These are phyloP conservation scores for Arthrobotrys conoides DNA, from an alignment of 2,329 filamentous ascomycete genomes.

Conservation along the genomic window DNA sequence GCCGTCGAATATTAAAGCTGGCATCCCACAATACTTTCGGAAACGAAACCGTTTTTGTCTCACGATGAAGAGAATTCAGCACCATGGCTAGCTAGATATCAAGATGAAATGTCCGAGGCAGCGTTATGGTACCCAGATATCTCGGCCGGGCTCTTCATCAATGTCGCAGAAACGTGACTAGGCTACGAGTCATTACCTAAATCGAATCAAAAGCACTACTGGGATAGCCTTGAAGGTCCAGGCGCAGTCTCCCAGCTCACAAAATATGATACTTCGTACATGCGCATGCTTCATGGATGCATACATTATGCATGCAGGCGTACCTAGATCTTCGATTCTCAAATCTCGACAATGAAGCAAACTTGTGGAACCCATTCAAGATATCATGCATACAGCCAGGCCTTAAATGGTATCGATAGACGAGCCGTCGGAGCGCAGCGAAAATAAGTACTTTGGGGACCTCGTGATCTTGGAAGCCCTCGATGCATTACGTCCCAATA, in stretches of 20 bases:
- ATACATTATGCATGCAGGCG: not conserved
- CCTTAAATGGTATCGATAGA: slow-evolving; percentile 3
- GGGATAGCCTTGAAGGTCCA: not conserved
- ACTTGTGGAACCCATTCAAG: not conserved
- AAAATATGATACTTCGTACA: too few species aligned
- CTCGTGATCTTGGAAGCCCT: not conserved
- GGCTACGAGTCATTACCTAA: slow-evolving; percentile 3
- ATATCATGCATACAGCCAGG: not conserved
- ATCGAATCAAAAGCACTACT: not conserved
- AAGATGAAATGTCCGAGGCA: too few species aligned
- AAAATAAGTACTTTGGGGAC: not conserved
- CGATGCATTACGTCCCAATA: not conserved
- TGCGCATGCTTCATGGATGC: too few species aligned
- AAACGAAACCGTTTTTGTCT: slow-evolving; percentile 12
- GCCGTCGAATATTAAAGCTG: slow-evolving; percentile 3
- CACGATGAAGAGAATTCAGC: not conserved
- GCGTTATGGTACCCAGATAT: not conserved
- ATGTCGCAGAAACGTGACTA: not conserved
- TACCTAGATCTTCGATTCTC: not conserved
- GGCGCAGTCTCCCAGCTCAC: too few species aligned
- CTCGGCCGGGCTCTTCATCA: not conserved
- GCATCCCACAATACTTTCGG: not conserved
- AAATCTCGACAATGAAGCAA: slow-evolving; percentile 10
- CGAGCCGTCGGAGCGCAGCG: slow-evolving; percentile 2
- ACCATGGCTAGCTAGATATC: not conserved